phyloP scores from a whole-genome alignment of 169 alveolate genomes.

The Plasmodium blacklocki region DNA sequence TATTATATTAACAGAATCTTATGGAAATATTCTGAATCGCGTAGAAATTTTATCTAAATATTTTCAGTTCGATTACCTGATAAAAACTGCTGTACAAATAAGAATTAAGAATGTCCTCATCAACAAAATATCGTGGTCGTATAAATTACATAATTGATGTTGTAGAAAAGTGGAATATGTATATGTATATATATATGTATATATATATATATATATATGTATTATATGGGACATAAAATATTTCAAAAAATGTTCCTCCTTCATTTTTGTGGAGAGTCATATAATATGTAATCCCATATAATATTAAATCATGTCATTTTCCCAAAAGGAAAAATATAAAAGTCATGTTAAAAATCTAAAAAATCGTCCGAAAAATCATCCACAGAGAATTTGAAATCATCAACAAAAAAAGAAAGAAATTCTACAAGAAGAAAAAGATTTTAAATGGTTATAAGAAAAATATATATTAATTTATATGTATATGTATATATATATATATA shows the following conservation, averaged over 20 bases:
- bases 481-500: too few species aligned
- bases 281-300: background rate
- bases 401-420: conserved; percentile 40
- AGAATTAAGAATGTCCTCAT: conserved; percentile 8
- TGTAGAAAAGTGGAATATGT: too few species aligned
- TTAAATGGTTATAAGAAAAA: background rate
- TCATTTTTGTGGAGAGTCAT: background rate
- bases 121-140: background rate
- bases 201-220: too few species aligned
- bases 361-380: conserved; percentile 64
- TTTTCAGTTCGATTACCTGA: conserved; percentile 11
- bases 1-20: conserved; percentile 23
- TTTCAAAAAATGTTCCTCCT: background rate
- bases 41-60: conserved; percentile 45
- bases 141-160: background rate
- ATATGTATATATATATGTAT: too few species aligned
- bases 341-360: conserved; percentile 18
- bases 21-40: conserved; percentile 32
- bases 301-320: background rate
- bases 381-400: conserved; percentile 22
- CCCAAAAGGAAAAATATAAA: background rate
- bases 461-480: background rate
- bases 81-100: conserved; percentile 37
- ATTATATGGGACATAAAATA: too few species aligned
- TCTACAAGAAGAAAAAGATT: background rate